Evolutionary conservation across 495 filamentous ascomycete genomes (phyloP).

Genomic region (Aspergillus egyptiacus): DNA sequence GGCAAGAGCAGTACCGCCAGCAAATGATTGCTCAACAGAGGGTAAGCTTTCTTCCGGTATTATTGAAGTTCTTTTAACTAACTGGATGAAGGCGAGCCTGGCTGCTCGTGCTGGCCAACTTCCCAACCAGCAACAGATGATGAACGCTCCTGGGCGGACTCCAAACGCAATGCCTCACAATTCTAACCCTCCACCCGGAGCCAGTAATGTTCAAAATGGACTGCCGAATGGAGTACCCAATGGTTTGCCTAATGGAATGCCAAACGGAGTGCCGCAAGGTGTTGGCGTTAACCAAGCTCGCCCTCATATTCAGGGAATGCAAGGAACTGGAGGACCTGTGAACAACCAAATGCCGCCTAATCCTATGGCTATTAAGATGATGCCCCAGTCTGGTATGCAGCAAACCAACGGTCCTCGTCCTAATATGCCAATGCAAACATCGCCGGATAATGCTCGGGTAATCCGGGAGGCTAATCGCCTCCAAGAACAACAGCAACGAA

Average conservation of each 20-base stretch:
- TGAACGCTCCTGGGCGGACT: slow-evolving; percentile 37
- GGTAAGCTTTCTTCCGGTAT: slow-evolving; percentile 35
- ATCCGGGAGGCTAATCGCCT: slow-evolving; percentile 56
- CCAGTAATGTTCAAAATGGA: slow-evolving; percentile 31
- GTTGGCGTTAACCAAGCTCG: slow-evolving; percentile 36
- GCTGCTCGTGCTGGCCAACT: slow-evolving; percentile 41
- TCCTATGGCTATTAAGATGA: slow-evolving; percentile 57
- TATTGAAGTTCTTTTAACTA: slow-evolving; percentile 12
- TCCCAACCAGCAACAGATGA: slow-evolving; percentile 37
- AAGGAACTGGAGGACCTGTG: slow-evolving; percentile 25
- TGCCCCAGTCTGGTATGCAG: slow-evolving; percentile 69
- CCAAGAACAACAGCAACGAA: slow-evolving; percentile 61
- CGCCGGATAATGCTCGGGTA: slow-evolving; percentile 48
- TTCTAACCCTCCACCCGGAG: slow-evolving; percentile 26
- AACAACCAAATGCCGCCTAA: slow-evolving; percentile 48
- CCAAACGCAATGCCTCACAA: slow-evolving; percentile 37
- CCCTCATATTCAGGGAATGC: slow-evolving; percentile 38
- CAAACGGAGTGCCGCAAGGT: slow-evolving; percentile 34
- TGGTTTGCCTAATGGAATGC: slow-evolving; percentile 36
- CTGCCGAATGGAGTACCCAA: slow-evolving; percentile 36
- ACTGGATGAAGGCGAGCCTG: slow-evolving; percentile 28
- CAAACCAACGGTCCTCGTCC: slow-evolving; percentile 50
- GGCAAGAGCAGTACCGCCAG: slow-evolving; percentile 61
- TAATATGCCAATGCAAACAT: slow-evolving; percentile 51
- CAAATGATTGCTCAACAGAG: slow-evolving; percentile 56